Evolutionary conservation across 1,284 basidiomycete genomes (phyloP).

Genomic region (Pseudozyma tsukubaensis): DNA sequence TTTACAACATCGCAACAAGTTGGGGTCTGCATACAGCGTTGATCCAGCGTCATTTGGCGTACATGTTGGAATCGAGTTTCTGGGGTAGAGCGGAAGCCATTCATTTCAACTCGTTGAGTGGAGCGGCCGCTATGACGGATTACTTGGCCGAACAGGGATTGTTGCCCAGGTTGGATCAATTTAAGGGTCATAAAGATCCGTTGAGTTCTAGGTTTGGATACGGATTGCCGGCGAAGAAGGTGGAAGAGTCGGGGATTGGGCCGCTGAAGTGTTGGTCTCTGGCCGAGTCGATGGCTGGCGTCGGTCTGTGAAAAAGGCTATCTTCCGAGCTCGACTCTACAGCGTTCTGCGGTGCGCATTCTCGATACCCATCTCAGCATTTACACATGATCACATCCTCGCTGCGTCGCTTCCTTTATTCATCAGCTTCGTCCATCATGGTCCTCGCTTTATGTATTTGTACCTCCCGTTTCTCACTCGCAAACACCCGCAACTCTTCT

Average conservation of each 20-base stretch:
- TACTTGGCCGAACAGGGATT: conserved; percentile 70
- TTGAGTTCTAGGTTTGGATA: conserved; percentile 30
- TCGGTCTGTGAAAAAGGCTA: conserved; percentile 25
- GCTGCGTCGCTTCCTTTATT: too few species aligned
- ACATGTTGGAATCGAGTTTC: conserved; percentile 74
- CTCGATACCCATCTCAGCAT: conserved; percentile 4
- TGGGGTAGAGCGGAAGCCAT: conserved; percentile 70
- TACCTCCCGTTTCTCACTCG: conserved; percentile 1
- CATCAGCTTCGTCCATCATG: neutral
- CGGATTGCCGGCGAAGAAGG: neutral
- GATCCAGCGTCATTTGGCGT: conserved; percentile 73
- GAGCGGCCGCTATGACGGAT: conserved; percentile 72
- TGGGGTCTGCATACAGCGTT: conserved; percentile 73
- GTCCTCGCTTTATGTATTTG: too few species aligned
- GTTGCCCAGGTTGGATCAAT: conserved; percentile 6
- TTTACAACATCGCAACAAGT: conserved; percentile 71
- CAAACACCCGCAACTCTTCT: neutral
- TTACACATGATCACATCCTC: too few species aligned
- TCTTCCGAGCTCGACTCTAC: neutral
- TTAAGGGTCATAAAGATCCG: conserved; percentile 22
- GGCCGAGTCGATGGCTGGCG: conserved; percentile 23
- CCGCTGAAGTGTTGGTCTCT: conserved; percentile 23
- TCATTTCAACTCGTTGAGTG: conserved; percentile 72
- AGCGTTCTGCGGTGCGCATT: neutral
- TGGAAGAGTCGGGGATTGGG: conserved; percentile 4